Conservation (phyloP, 2,329 filamentous ascomycete genomes). For the Colletotrichum coccodes region DNA sequence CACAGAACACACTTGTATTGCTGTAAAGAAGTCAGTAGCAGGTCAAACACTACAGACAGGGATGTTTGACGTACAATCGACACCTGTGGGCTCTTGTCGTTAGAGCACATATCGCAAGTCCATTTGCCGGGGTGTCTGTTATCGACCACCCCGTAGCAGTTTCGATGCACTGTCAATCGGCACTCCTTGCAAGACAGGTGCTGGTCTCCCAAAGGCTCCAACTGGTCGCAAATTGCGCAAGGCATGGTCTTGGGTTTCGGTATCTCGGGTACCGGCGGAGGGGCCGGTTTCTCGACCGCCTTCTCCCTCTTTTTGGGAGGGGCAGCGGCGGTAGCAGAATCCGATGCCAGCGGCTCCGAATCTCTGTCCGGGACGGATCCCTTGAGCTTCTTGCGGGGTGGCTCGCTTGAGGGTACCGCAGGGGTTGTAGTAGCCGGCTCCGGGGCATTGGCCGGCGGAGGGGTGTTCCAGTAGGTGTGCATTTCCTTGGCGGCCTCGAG, state of each 20-base stretch:
- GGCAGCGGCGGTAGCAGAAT: constrained; percentile 46
- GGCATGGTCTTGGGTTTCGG: constrained; percentile 83
- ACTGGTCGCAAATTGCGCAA: constrained; percentile 84
- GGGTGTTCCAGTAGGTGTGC: constrained; percentile 54
- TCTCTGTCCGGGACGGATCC: constrained; percentile 60
- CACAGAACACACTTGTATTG: constrained; percentile 95
- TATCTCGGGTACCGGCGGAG: constrained; percentile 76
- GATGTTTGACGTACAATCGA: constrained; percentile 73
- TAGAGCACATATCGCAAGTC: constrained; percentile 95
- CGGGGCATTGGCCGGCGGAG: constrained; percentile 41
- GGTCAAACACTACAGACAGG: neutral
- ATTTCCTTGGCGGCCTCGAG: constrained; percentile 73
- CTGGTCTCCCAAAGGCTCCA: constrained; percentile 77
- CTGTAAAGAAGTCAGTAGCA: constrained; percentile 53
- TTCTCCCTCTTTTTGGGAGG: constrained; percentile 70
- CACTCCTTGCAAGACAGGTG: constrained; percentile 87
- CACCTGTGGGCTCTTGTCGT: constrained; percentile 90
- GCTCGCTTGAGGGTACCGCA: constrained; percentile 54
- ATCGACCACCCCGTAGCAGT: constrained; percentile 87
- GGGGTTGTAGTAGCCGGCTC: constrained; percentile 42
- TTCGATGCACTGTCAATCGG: constrained; percentile 88
- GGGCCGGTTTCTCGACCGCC: constrained; percentile 66
- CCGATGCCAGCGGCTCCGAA: constrained; percentile 55
- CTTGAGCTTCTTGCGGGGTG: constrained; percentile 75
- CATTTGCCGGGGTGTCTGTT: constrained; percentile 81